These are phyloP conservation scores for Mucor sp. DNA, from an alignment of 371 early-diverging fungal species.

Conservation along the genomic window DNA sequence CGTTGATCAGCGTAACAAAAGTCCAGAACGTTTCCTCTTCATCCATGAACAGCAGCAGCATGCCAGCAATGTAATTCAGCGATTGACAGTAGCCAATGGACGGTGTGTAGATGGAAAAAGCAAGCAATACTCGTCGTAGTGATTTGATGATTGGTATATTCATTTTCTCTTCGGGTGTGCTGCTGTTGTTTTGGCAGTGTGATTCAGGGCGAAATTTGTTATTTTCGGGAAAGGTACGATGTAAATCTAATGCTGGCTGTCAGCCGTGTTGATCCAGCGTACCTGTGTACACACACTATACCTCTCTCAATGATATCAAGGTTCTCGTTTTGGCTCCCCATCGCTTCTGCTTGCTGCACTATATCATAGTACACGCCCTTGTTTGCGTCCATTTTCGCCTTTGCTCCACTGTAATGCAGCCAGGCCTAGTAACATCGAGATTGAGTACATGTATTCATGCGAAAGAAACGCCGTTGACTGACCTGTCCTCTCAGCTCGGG, in stretches of 20 bases:
- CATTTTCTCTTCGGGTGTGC: conserved; percentile 30
- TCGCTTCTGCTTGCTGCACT: conserved; percentile 52
- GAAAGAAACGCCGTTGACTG: not conserved
- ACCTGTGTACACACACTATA: not conserved
- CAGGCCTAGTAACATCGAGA: conserved; percentile 54
- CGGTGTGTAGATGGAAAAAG: conserved; percentile 66
- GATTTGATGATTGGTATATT: conserved; percentile 65
- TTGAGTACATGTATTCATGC: not conserved
- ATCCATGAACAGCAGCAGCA: conserved; percentile 75
- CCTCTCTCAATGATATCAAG: conserved; percentile 77
- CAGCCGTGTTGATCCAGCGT: not conserved
- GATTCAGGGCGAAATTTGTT: conserved; percentile 50
- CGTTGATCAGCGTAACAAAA: conserved; percentile 70
- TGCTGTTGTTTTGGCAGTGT: conserved; percentile 2
- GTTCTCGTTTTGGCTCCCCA: conserved; percentile 62
- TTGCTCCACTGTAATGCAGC: conserved; percentile 85
- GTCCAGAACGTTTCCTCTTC: conserved; percentile 88
- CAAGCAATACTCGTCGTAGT: conserved; percentile 69
- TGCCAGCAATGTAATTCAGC: conserved; percentile 84
- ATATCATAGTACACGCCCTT: conserved; percentile 64
- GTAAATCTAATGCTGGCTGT: conserved; percentile 56
- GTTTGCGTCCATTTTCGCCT: conserved; percentile 60
- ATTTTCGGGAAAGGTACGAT: conserved; percentile 84
- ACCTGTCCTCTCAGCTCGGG: conserved; percentile 74
- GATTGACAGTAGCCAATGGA: conserved; percentile 89